phyloP scores from a whole-genome alignment of 768 basidiomycete genomes.

The Serendipita indica region DNA sequence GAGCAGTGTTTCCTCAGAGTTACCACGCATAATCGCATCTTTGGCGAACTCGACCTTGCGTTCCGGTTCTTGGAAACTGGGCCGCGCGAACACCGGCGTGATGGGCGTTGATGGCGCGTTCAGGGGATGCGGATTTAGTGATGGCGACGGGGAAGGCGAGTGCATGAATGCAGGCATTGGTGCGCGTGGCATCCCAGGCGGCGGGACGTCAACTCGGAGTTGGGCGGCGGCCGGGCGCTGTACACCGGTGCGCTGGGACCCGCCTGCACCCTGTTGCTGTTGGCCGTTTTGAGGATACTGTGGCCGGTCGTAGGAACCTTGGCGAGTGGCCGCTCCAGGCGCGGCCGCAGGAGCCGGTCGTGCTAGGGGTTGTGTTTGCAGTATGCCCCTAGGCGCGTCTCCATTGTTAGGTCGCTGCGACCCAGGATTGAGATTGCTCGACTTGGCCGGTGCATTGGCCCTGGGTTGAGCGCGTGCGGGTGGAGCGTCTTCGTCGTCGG shows the following conservation, averaged over 20 bases:
- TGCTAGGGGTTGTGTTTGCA: conserved; percentile 29
- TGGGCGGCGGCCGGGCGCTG: conserved; percentile 11
- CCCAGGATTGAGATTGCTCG: conserved; percentile 7
- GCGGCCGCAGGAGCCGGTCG: conserved; percentile 31
- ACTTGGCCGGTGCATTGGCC: background rate
- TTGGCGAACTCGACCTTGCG: conserved; percentile 36
- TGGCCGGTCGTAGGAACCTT: conserved; percentile 13
- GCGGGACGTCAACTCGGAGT: conserved; percentile 22
- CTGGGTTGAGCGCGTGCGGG: background rate
- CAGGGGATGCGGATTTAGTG: conserved; percentile 45
- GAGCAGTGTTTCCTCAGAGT: conserved; percentile 50
- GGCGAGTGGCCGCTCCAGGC: conserved; percentile 19
- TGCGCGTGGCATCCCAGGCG: conserved; percentile 22
- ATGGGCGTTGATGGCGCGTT: conserved; percentile 68
- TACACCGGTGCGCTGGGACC: background rate
- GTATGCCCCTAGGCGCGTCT: conserved; percentile 21
- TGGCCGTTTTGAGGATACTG: conserved; percentile 13
- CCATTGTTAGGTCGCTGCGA: conserved; percentile 11
- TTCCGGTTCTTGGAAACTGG: conserved; percentile 24
- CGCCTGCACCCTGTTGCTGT: background rate
- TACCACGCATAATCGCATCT: conserved; percentile 45
- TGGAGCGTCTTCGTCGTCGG: conserved; percentile 26
- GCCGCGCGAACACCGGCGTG: conserved; percentile 59
- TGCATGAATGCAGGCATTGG: conserved; percentile 14
- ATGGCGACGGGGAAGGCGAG: conserved; percentile 4